Evolutionary conservation across 1,284 basidiomycete genomes (phyloP), one percentile per base, ranked within the genome.

Genomic region (Trichosporon inkin): DNA sequence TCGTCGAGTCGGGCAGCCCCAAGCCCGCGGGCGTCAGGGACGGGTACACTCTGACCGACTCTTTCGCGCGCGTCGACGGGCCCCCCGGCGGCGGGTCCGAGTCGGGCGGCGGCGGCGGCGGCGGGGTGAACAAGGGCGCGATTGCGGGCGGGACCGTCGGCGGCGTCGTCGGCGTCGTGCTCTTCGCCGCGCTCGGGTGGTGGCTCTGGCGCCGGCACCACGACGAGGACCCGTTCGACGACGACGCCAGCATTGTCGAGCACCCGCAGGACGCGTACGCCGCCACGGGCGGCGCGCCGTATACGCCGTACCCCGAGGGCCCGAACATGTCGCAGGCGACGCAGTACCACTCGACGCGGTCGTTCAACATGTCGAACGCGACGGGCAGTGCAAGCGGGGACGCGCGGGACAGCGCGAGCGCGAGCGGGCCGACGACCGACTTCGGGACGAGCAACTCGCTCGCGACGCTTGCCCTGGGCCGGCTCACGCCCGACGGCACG

Each of bases 281-380:
- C 14, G 24, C 14, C 13, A 6, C 22, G 4, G 44, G 28, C 44
- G 44, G 22, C 6, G 22, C 28, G 44, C 44, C 44, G 5, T 49
- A 49, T 22, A 22, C 44, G 10, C 44, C 24, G 22, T 16, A 28
- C 28, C 5, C 28, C 28, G 28, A 32, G 28, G 28, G 28, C 11
- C 44, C 44, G 22, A 49, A 49, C 44, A 49, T 49, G 44, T 32
- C 24, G 24, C 44, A 49, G 44, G 22, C 28, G 24, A 49, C 44
- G 13, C 44, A 49, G 44, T 49, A 16, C 44, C 44, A 49, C 44
- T 32, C 24, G 14, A 49, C 44, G 14, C 22, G 44, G 2, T 14
- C 11, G 11, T 44, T 44, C 17, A 22, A 22, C 40, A 44, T 44
- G 40, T 49, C 44, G 22, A 10, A 3, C 16, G 24, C 24, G 24